A percentile compares a stretch with the other conserved stretches of the same genome.
Conservation (phyloP, 73 alveolate genomes). For the Uronychia setigera region DNA sequence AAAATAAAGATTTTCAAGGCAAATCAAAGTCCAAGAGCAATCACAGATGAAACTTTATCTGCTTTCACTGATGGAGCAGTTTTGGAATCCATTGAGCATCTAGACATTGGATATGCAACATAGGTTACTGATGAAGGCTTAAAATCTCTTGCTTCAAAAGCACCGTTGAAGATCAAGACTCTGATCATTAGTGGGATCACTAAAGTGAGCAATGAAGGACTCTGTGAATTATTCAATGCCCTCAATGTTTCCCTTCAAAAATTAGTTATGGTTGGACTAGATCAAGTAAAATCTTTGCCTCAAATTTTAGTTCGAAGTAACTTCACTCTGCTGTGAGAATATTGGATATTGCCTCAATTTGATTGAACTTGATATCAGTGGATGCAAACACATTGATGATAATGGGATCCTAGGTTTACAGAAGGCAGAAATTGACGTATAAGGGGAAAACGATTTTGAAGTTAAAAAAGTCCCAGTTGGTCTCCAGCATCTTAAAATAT, state of each 20-base stretch:
- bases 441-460: conserved; percentile 1
- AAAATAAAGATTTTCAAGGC: conserved; percentile 39
- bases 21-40: conserved; percentile 32
- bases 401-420: conserved; percentile 31
- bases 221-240: conserved; percentile 9
- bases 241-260: conserved; percentile 16
- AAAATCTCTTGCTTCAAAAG: conserved; percentile 12
- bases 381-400: conserved; percentile 46
- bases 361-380: conserved; percentile 48
- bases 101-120: conserved; percentile 41
- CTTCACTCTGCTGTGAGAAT: conserved; percentile 37
- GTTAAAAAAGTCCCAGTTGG: conserved; percentile 14
- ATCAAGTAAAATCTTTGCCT: not conserved
- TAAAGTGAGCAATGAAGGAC: conserved; percentile 28
- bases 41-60: conserved; percentile 37
- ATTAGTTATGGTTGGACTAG: conserved; percentile 3
- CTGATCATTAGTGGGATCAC: conserved; percentile 33
- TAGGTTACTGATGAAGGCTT: conserved; percentile 62
- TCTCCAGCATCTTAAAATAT: conserved; percentile 6
- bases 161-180: conserved; percentile 23
- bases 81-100: conserved; percentile 9
- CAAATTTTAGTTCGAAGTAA: not conserved
- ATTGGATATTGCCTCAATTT: conserved; percentile 49
- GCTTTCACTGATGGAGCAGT: conserved; percentile 14
- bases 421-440: conserved; percentile 34